Evolutionary conservation across 2,329 filamentous ascomycete genomes (phyloP), one percentile per base, ranked within the genome.

Genomic region (Calonectria pauciramosa): DNA sequence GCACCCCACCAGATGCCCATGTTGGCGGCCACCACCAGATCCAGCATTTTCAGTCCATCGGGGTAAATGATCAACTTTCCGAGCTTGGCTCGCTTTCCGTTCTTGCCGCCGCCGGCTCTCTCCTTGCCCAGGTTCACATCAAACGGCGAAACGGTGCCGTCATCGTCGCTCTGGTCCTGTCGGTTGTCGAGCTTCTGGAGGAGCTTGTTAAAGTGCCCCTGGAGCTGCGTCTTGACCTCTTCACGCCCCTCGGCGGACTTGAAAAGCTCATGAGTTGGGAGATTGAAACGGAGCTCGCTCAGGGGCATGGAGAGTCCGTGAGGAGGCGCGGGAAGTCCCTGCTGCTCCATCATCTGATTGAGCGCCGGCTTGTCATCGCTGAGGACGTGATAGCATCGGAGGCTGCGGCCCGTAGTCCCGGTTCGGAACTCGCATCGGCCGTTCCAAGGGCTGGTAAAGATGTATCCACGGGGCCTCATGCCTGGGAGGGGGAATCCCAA

Each of bases 31-130:
- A 99, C 95, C 0, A 98, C 88, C 73, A 99, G 85, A 87, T 99
- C 97, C 80, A 99, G 85, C 96, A 99, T 99, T 87, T 98, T 98
- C 77, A 98, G 86, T 0, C 97, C 97, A 81, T 98, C 96, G 71
- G 96, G 93, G 79, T 96, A 92, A 47, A 99, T 90, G 67, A 99
- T 95, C 67, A 99, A 87, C 85, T 99, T 99, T 0, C 96, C 97
- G 80, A 99, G 87, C 87, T 99, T 99, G 4, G 95, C 96, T 81
- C 95, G 92, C 83, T 95, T 96, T 0, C 96, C 96, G 56, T 93
- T 90, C 82, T 94, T 94, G 0, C 96, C 96, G 28, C 96, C 96
- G 1, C 96, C 96, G 0, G 96, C 96, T 71, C 91, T 91, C 84
- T 99, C 96, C 77, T 91, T 91, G 0, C 96, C 96, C 0, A 98